Evolutionary conservation across 495 filamentous ascomycete genomes (phyloP).

Genomic region (Penicillium longicatenatum): DNA sequence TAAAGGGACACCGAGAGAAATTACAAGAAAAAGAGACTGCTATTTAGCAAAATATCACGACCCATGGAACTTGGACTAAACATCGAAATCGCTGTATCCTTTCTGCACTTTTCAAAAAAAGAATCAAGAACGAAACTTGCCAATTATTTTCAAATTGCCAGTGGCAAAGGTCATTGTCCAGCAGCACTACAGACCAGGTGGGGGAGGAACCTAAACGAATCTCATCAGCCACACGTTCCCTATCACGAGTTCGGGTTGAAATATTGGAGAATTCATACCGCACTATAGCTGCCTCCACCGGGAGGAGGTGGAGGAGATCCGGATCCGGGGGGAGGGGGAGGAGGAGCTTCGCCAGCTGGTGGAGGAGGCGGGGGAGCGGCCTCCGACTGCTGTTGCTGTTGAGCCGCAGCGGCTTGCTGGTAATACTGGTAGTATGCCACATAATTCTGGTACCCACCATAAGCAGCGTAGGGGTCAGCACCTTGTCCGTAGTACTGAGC

Average conservation of each 20-base stretch:
- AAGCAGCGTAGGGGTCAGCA: conserved; percentile 86
- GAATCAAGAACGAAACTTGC: conserved; percentile 7
- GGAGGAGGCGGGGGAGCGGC: conserved; percentile 63
- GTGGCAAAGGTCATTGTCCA: neutral
- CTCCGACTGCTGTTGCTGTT: conserved; percentile 51
- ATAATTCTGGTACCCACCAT: conserved; percentile 84
- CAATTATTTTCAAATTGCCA: conserved; percentile 7
- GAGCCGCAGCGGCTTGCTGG: conserved; percentile 59
- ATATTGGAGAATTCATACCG: too few species aligned
- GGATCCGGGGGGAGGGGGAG: conserved; percentile 62
- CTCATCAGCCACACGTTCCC: neutral
- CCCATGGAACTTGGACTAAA: conserved; percentile 13
- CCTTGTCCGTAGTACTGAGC: conserved; percentile 72
- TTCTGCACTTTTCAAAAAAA: conserved; percentile 7
- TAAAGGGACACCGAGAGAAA: conserved; percentile 1
- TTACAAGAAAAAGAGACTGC: conserved; percentile 13
- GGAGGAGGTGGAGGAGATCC: conserved; percentile 64
- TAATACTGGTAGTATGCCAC: conserved; percentile 70
- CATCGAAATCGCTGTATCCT: conserved; percentile 9
- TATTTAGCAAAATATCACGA: conserved; percentile 14
- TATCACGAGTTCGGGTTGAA: neutral
- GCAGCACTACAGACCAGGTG: conserved; percentile 49
- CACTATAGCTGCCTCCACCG: conserved; percentile 60
- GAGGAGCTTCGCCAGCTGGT: conserved; percentile 64
- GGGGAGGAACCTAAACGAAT: conserved; percentile 48